Evolutionary conservation across 2,329 filamentous ascomycete genomes (phyloP).

Genomic region (Colletotrichum cereale): DNA sequence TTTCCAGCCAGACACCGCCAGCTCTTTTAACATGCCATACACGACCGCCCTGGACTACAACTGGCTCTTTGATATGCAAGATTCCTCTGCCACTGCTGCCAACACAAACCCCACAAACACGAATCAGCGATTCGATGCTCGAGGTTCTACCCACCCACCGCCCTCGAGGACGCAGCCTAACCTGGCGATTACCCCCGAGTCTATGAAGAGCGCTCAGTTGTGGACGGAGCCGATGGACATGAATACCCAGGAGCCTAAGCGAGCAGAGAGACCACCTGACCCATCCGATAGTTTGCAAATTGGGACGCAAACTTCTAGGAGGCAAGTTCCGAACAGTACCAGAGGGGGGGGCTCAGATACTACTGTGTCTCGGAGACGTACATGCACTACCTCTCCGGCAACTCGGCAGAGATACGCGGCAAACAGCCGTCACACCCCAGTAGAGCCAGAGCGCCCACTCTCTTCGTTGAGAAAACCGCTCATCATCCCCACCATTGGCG

Average conservation of each 20-base stretch:
- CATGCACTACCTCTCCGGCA: neutral
- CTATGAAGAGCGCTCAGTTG: constrained; percentile 45
- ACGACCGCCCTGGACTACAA: constrained; percentile 73
- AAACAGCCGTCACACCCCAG: neutral
- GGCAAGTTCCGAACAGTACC: neutral
- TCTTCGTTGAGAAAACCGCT: constrained; percentile 42
- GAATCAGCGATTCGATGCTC: neutral
- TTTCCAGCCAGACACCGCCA: constrained; percentile 72
- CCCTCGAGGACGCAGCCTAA: constrained; percentile 36
- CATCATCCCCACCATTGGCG: constrained; percentile 52
- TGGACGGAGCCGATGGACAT: constrained; percentile 35
- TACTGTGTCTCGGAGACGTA: neutral
- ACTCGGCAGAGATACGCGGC: neutral
- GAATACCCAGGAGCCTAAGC: neutral
- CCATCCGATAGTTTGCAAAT: constrained; percentile 32
- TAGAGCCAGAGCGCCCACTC: constrained; percentile 42
- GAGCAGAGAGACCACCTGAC: constrained; percentile 14
- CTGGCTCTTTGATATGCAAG: constrained; percentile 69
- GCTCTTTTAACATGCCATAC: constrained; percentile 75
- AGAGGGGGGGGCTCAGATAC: neutral
- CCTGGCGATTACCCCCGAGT: constrained; percentile 38
- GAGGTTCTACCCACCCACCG: neutral
- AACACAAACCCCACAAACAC: neutral
- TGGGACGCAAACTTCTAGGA: neutral
- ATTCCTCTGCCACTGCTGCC: constrained; percentile 41